Conservation (phyloP, 2,329 filamentous ascomycete genomes). For the Zymoseptoria ardabiliae region DNA sequence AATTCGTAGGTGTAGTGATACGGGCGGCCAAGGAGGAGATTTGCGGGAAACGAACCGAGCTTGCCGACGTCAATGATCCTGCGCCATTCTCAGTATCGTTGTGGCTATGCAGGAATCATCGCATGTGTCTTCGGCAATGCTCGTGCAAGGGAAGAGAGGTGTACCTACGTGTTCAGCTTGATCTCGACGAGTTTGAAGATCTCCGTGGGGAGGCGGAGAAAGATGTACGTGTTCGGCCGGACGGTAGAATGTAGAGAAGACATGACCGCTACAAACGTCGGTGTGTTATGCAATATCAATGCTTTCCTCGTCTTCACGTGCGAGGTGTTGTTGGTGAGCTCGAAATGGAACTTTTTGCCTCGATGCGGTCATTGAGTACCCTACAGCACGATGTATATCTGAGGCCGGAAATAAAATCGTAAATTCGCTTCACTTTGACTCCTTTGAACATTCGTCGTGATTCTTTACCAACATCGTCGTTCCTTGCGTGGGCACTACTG, state of each 20-base stretch:
- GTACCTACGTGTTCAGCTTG: constrained; percentile 57
- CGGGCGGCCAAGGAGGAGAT: constrained; percentile 82
- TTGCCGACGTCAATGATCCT: constrained; percentile 86
- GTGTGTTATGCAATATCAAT: background rate
- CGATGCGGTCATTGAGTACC: no score
- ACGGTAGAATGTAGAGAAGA: constrained; percentile 40
- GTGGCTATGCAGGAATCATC: constrained; percentile 24
- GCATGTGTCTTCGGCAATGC: constrained; percentile 18
- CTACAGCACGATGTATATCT: no score
- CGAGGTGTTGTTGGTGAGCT: background rate
- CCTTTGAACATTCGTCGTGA: no score
- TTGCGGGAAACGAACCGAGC: constrained; percentile 84
- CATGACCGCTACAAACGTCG: constrained; percentile 4
- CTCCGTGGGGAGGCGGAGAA: constrained; percentile 52
- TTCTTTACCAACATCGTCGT: no score
- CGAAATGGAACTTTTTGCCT: background rate
- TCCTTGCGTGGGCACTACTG: no score
- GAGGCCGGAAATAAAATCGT: no score
- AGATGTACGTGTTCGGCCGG: constrained; percentile 45
- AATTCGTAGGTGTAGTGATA: constrained; percentile 90
- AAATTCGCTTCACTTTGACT: no score
- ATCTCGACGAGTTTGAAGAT: constrained; percentile 52
- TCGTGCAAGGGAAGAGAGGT: constrained; percentile 8
- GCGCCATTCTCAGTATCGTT: constrained; percentile 26
- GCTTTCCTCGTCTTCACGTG: background rate